Conservation (phyloP, 768 basidiomycete genomes). For the Suillus luteus region DNA sequence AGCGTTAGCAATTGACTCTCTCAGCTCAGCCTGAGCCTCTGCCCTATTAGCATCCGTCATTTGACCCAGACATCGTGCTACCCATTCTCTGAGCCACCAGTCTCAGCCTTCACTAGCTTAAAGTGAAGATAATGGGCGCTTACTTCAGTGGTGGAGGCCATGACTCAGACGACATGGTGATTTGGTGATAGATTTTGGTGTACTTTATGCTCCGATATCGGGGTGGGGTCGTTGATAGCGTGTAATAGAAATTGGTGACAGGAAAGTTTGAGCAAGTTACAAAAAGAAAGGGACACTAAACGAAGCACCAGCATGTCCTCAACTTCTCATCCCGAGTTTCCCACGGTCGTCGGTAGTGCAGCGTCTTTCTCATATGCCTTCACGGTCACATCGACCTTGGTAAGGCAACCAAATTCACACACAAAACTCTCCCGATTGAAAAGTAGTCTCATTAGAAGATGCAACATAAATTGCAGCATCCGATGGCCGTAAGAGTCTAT, state of each 20-base stretch:
- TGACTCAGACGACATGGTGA: conserved; percentile 69
- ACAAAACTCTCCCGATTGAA: conserved; percentile 2
- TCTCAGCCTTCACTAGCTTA: conserved; percentile 15
- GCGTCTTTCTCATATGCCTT: neutral
- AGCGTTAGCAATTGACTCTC: conserved; percentile 94
- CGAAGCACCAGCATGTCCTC: conserved; percentile 1
- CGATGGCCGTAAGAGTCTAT: conserved; percentile 31
- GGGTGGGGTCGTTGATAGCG: conserved; percentile 2
- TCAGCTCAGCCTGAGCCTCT: conserved; percentile 92
- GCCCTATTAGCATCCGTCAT: conserved; percentile 86
- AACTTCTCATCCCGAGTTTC: conserved; percentile 17
- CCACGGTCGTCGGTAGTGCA: conserved; percentile 18
- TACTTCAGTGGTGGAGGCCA: conserved; percentile 84
- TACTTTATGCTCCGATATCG: neutral
- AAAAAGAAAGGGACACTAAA: neutral
- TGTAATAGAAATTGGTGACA: conserved; percentile 13
- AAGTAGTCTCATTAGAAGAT: conserved; percentile 26
- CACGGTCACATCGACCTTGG: neutral
- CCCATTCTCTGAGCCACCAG: conserved; percentile 76
- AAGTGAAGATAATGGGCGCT: conserved; percentile 21
- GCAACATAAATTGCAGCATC: conserved; percentile 22
- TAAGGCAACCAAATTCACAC: neutral
- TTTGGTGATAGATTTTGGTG: neutral
- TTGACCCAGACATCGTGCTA: conserved; percentile 88
- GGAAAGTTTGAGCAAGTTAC: neutral